These are phyloP conservation scores for Musa schizocarpa DNA, from an alignment of 176 grass and related monocot species.

Conservation along the genomic window DNA sequence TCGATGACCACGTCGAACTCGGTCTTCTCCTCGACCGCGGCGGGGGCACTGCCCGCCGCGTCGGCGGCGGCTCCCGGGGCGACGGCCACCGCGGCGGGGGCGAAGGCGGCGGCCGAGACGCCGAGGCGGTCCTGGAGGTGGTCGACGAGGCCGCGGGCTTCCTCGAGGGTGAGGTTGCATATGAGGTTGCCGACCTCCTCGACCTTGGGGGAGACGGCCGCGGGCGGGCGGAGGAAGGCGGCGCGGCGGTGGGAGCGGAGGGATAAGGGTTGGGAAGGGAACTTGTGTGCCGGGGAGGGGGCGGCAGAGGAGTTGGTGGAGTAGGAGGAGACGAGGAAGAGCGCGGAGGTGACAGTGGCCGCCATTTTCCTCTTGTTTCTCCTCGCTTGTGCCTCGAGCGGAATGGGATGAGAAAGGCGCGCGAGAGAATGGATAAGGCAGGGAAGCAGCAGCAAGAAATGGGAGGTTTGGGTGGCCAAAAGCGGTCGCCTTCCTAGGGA, in stretches of 20 bases:
- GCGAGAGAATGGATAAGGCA: neutral
- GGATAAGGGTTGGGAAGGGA: neutral
- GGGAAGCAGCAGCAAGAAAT: neutral
- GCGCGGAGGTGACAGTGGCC: conserved; percentile 7
- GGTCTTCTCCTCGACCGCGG: conserved; percentile 10
- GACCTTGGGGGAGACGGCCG: conserved; percentile 8
- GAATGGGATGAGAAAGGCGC: too few species aligned
- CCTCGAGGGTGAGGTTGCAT: conserved; percentile 8
- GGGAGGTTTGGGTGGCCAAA: neutral
- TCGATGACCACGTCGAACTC: conserved; percentile 22
- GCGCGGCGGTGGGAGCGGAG: neutral
- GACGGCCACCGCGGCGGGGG: conserved; percentile 4
- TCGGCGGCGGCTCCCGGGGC: neutral
- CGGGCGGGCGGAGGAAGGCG: neutral
- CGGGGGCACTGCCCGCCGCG: neutral
- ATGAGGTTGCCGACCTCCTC: conserved; percentile 4
- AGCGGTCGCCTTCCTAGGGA: neutral
- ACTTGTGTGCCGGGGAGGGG: neutral
- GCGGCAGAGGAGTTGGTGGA: neutral
- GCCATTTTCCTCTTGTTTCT: conserved; percentile 1
- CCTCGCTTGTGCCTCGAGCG: neutral
- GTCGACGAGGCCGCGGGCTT: conserved; percentile 14
- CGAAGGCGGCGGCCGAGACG: conserved; percentile 14
- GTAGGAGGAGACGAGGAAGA: conserved; percentile 5
- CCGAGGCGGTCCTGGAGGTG: conserved; percentile 15